These are phyloP conservation scores for Tetrahymena elliotti DNA, from an alignment of 73 alveolate species.

Conservation along the genomic window DNA sequence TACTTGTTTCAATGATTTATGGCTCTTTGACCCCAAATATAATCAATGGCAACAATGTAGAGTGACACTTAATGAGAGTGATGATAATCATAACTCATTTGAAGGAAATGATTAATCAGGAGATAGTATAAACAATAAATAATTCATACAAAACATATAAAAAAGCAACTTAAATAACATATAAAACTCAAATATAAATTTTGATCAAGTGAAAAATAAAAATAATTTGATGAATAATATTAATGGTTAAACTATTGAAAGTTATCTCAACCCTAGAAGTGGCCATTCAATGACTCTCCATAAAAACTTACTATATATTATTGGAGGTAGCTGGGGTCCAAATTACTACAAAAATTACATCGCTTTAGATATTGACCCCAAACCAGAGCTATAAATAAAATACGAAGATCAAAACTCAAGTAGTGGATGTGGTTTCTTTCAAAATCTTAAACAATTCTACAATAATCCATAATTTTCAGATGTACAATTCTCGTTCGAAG, in stretches of 20 bases:
- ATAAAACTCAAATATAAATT: background rate
- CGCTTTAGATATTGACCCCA: constrained; percentile 70
- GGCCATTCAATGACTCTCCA: constrained; percentile 76
- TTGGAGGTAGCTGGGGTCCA: constrained; percentile 86
- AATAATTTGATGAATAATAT: background rate
- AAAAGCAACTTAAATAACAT: background rate
- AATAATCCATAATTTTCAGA: constrained; percentile 68
- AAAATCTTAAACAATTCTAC: constrained; percentile 32
- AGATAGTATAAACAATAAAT: background rate
- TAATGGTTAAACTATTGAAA: constrained; percentile 35
- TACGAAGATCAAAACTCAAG: background rate
- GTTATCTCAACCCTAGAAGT: constrained; percentile 70
- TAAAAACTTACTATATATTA: constrained; percentile 47
- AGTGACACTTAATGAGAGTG: background rate
- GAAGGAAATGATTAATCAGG: background rate
- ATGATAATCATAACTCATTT: background rate
- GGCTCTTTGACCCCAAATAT: constrained; percentile 54
- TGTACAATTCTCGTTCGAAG: constrained; percentile 60
- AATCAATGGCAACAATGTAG: constrained; percentile 40
- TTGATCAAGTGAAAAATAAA: background rate
- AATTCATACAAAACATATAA: background rate
- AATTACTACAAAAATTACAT: constrained; percentile 56
- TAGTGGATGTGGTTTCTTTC: constrained; percentile 9
- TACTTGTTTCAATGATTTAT: constrained; percentile 71
- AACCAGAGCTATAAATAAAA: constrained; percentile 32